Percentiles rank a stretch among this genome's conserved stretches.
These are phyloP conservation scores for Heliosperma pusillum DNA, from an alignment of 148 eudicot species.

Conservation along the genomic window DNA sequence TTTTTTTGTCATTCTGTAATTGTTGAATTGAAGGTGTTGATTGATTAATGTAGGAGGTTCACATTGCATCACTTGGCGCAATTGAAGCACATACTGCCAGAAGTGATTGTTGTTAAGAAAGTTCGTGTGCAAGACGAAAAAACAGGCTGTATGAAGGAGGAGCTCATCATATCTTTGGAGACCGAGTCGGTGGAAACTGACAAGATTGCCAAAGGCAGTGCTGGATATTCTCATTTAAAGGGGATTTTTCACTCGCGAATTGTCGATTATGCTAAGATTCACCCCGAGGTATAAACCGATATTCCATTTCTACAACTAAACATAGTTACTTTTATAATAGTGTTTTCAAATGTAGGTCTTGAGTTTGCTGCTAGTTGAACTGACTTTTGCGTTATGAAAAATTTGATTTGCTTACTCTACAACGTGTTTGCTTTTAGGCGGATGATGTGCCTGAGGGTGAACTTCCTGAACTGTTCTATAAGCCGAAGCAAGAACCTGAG, in stretches of 20 bases:
- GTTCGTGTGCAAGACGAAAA: conserved; percentile 56
- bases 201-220: conserved; percentile 30
- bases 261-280: conserved; percentile 33
- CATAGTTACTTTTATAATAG: neutral
- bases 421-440: conserved; percentile 35
- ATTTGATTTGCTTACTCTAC: neutral
- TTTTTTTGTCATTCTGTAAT: neutral
- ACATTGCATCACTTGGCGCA: conserved; percentile 65
- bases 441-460: conserved; percentile 70
- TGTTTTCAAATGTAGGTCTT: neutral
- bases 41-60: conserved; percentile 56
- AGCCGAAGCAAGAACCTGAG: conserved; percentile 27
- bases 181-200: conserved; percentile 30
- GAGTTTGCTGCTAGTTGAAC: neutral
- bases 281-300: conserved; percentile 45
- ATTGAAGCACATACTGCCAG: conserved; percentile 69
- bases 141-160: conserved; percentile 72
- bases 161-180: conserved; percentile 50
- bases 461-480: conserved; percentile 60
- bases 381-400: no score
- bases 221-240: conserved; percentile 39
- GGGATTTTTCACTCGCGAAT: conserved; percentile 51
- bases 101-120: conserved; percentile 56
- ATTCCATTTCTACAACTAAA: neutral
- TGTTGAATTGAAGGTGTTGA: neutral